These are phyloP conservation scores for Halteria grandinella DNA, from an alignment of 73 alveolate species.

Conservation along the genomic window DNA sequence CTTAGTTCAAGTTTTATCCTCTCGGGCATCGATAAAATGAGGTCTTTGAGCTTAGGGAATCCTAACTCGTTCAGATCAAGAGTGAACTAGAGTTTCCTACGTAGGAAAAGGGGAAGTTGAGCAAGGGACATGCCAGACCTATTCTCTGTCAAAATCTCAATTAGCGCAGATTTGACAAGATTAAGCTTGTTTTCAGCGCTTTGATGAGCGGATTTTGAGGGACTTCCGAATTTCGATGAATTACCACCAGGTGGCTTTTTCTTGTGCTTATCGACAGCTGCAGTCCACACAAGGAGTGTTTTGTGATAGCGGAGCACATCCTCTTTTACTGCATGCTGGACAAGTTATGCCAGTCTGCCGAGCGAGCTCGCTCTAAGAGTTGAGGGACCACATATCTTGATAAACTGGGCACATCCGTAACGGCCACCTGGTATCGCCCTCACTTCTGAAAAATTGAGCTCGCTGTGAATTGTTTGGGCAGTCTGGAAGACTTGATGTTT, in stretches of 20 bases:
- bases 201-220: background rate
- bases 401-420: conserved; percentile 82
- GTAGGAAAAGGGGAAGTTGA: conserved; percentile 58
- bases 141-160: conserved; percentile 55
- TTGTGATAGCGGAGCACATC: conserved; percentile 71
- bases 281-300: conserved; percentile 67
- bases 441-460: conserved; percentile 37
- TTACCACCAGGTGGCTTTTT: background rate
- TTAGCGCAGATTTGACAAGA: conserved; percentile 47
- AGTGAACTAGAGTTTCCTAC: conserved; percentile 42
- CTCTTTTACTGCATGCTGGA: conserved; percentile 74
- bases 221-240: background rate
- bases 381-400: conserved; percentile 69
- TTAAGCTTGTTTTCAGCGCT: conserved; percentile 37
- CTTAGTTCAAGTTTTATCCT: conserved; percentile 54
- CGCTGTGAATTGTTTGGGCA: background rate
- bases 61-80: conserved; percentile 64
- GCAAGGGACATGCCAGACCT: conserved; percentile 71
- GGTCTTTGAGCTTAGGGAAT: conserved; percentile 69
- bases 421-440: conserved; percentile 86
- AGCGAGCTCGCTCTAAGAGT: conserved; percentile 54
- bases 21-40: conserved; percentile 36
- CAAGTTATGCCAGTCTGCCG: conserved; percentile 69
- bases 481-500: background rate
- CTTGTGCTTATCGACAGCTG: conserved; percentile 50